These are phyloP conservation scores for Suillus alpinus DNA, from an alignment of 768 basidiomycete species.

Conservation along the genomic window DNA sequence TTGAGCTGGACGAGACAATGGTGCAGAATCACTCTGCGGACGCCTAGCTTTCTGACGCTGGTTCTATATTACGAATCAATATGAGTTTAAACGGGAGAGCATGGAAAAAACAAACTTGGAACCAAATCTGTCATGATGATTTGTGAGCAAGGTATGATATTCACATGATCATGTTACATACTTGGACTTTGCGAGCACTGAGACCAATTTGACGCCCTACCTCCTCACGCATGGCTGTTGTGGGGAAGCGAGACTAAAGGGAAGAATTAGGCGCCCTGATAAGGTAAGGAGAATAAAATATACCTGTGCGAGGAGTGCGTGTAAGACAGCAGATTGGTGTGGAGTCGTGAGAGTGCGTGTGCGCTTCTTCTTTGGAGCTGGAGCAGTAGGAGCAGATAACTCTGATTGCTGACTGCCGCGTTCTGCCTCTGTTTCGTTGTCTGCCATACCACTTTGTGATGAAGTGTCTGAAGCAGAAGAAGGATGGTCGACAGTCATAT, in stretches of 20 bases:
- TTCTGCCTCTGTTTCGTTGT: slow-evolving; percentile 53
- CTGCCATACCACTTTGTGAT: slow-evolving; percentile 57
- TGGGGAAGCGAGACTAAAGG: slow-evolving; percentile 80
- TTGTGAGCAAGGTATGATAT: slow-evolving; percentile 9
- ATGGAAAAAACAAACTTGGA: slow-evolving; percentile 53
- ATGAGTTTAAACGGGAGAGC: slow-evolving; percentile 9
- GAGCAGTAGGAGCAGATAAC: slow-evolving; percentile 31
- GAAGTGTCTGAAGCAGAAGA: slow-evolving; percentile 37
- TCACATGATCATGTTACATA: slow-evolving; percentile 34
- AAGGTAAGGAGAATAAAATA: slow-evolving; percentile 5
- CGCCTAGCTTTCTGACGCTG: slow-evolving; percentile 85
- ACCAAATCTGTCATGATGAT: slow-evolving; percentile 67
- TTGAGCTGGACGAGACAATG: slow-evolving; percentile 54
- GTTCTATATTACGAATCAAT: slow-evolving; percentile 48
- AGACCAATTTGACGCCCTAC: slow-evolving; percentile 86
- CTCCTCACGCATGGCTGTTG: slow-evolving; percentile 83
- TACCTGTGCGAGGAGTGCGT: slow-evolving; percentile 85
- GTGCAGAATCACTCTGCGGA: slow-evolving; percentile 59
- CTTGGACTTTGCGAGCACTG: slow-evolving; percentile 89
- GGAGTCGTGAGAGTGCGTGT: slow-evolving; percentile 86
- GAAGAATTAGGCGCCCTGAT: background rate
- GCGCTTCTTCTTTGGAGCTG: slow-evolving; percentile 57
- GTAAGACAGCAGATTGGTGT: slow-evolving; percentile 84
- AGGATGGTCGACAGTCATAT: slow-evolving; percentile 23
- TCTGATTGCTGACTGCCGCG: slow-evolving; percentile 39